Evolutionary conservation across 768 basidiomycete species (phyloP), one percentile per base, ranked within the genome.

Genomic region (Obba rivulosa): DNA sequence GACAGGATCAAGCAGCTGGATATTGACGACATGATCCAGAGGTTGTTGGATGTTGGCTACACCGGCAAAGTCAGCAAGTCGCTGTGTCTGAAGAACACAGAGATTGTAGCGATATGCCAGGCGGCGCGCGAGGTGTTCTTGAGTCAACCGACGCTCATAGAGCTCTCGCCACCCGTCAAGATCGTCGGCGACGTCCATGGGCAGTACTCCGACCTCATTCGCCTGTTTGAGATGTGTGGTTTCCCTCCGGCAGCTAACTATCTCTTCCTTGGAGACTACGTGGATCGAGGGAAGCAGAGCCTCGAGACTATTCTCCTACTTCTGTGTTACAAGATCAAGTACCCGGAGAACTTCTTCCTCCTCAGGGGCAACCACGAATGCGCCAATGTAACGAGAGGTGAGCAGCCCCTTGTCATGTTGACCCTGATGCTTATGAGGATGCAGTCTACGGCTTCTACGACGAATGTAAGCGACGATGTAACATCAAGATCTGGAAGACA

Each of bases 401-500:
- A 55, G 34, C 40, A 17, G 24, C 41, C 23, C 45, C 13, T 47
- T 39, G 45, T 21, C 48, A 46, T 50, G 22, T 48, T 23, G 5
- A 8, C 37, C n/a, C 14, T 38, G n/a, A 7, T n/a, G 8, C 37
- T 38, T 28, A 18, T 20, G n/a, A 16, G 31, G 25, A 41, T 17
- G 28, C 62, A 97, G 96, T 98, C 18, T 99, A 99, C 61, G 96
- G 96, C 22, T 99, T 99, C 72, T 99, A 99, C 68, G 96, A 98
- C 71, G 96, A 99, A 71, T 99, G 96, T 77, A 99, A 99, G 72
- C 85, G 96, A 63, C 82, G 96, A 55, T 96, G 93, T 77, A 97
- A 95, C 67, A 92, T 98, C 77, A 99, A 98, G 74, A 94, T 91
- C 22, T 99, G 96, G 96, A 98, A 95, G 72, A 94, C 92, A 2